A percentile compares a stretch with the other conserved stretches of the same genome.
Evolutionary conservation across 352 stramenopile species (phyloP).

Genomic region (Phytophthora quininea): DNA sequence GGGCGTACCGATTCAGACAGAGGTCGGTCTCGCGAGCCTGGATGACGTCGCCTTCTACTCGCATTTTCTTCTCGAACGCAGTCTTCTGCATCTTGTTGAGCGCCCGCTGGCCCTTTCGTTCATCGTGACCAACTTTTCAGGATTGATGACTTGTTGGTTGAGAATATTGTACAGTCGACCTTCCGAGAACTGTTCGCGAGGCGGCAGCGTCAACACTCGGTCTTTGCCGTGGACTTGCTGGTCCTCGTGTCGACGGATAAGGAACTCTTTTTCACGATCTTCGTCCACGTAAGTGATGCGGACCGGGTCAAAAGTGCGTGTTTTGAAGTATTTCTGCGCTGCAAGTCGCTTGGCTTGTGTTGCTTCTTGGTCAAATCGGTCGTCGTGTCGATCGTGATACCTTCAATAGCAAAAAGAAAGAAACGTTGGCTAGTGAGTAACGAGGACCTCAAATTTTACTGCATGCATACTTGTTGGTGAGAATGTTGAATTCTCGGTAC

Average conservation of each 20-base stretch:
- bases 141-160: conserved; percentile 68
- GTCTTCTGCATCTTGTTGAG: conserved; percentile 74
- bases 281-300: conserved; percentile 63
- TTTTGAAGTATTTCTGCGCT: conserved; percentile 72
- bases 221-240: conserved; percentile 63
- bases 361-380: conserved; percentile 40
- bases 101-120: conserved; percentile 47
- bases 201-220: conserved; percentile 52
- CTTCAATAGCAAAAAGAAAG: conserved; percentile 18
- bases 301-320: conserved; percentile 68
- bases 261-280: conserved; percentile 59
- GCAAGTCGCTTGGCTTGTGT: conserved; percentile 52
- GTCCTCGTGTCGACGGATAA: conserved; percentile 39
- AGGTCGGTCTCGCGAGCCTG: conserved; percentile 45
- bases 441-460: conserved; percentile 1
- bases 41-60: conserved; percentile 38
- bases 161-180: conserved; percentile 83
- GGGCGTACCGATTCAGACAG: conserved; percentile 68
- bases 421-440: not conserved
- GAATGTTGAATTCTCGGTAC: conserved; percentile 71
- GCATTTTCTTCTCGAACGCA: conserved; percentile 61
- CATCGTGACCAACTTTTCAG: conserved; percentile 42
- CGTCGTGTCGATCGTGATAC: conserved; percentile 63
- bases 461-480: conserved; percentile 68
- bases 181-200: conserved; percentile 68